These are phyloP conservation scores for Seiridium unicorne DNA, from an alignment of 2,329 filamentous ascomycete species.

Conservation along the genomic window DNA sequence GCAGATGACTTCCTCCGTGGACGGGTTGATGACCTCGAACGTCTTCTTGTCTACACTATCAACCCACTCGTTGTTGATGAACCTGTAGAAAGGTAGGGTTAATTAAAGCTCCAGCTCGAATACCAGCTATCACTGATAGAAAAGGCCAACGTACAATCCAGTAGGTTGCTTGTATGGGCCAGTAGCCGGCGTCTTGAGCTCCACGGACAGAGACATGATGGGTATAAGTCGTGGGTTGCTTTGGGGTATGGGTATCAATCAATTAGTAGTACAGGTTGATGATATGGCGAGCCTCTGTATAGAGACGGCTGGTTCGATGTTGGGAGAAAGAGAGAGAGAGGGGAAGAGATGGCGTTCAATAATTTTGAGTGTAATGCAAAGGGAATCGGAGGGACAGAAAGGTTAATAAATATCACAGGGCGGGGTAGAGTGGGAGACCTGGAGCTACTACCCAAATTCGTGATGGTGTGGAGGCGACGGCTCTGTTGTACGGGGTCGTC, in stretches of 20 bases:
- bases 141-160: slow-evolving; percentile 50
- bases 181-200: slow-evolving; percentile 67
- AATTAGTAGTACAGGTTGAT: background rate
- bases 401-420: background rate
- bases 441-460: background rate
- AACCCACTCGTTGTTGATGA: slow-evolving; percentile 93
- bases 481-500: background rate
- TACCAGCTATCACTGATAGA: background rate
- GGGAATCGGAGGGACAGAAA: background rate
- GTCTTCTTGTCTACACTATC: slow-evolving; percentile 82
- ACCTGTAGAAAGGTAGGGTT: slow-evolving; percentile 43
- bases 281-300: no score
- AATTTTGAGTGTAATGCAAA: background rate
- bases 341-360: no score
- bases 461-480: background rate
- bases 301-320: no score
- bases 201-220: slow-evolving; percentile 49
- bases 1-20: slow-evolving; percentile 81
- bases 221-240: background rate
- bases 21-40: slow-evolving; percentile 89
- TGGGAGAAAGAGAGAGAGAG: no score
- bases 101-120: background rate
- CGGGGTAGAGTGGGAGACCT: background rate
- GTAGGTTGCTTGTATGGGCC: slow-evolving; percentile 59
- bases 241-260: background rate